Percentiles rank a stretch among this genome's conserved stretches.
Conservation (phyloP, 2,329 filamentous ascomycete species). For the Purpureocillium takamizusanense region DNA sequence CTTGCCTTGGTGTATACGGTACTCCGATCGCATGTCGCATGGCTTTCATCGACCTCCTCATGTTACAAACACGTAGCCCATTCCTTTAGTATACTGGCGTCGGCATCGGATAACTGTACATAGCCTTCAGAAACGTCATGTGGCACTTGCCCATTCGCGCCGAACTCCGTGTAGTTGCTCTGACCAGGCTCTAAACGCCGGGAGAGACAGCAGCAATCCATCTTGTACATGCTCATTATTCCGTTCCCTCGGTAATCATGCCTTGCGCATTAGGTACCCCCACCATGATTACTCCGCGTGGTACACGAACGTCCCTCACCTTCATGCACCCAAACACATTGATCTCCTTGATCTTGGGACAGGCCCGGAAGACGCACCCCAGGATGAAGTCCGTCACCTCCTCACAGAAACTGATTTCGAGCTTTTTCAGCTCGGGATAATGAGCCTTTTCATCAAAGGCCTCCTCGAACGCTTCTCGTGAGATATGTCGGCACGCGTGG, state of each 20-base stretch:
- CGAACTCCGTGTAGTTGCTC: no score
- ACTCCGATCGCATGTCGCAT: no score
- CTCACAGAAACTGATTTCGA: constrained; percentile 73
- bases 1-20: no score
- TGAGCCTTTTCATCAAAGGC: constrained; percentile 53
- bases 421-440: constrained; percentile 60
- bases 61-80: no score
- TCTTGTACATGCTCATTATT: constrained; percentile 7
- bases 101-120: no score
- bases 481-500: constrained; percentile 78
- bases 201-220: no score
- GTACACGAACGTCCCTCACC: constrained; percentile 43
- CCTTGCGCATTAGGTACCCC: constrained; percentile 50
- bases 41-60: no score
- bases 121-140: no score
- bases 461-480: constrained; percentile 59
- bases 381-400: constrained; percentile 57
- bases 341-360: constrained; percentile 49
- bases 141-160: no score
- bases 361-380: constrained; percentile 53
- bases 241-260: constrained; percentile 46
- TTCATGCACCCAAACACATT: constrained; percentile 60
- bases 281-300: constrained; percentile 45
- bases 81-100: no score
- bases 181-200: no score